A percentile compares a stretch with the other conserved stretches of the same genome.
Conservation (phyloP, 345 rosid genomes). For the Lagerstroemia speciosa region DNA sequence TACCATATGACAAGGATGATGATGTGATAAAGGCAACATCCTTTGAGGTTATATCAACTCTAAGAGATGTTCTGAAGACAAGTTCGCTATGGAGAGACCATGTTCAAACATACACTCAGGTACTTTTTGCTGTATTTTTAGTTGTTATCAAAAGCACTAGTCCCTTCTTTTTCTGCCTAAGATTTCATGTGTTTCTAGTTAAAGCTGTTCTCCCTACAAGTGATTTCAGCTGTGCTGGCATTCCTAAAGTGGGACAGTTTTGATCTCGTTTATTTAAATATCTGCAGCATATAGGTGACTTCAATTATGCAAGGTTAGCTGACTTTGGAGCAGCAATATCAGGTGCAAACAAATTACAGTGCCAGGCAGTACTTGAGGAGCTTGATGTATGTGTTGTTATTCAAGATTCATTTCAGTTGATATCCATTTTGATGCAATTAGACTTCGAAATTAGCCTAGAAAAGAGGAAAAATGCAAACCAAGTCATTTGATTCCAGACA, state of each 20-base stretch:
- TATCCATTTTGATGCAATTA: neutral
- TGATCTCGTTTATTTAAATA: neutral
- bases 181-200: neutral
- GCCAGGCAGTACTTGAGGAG: constrained; percentile 95
- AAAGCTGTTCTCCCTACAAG: neutral
- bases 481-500: neutral
- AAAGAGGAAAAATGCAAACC: neutral
- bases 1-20: constrained; percentile 85
- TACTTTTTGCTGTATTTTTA: constrained; percentile 9
- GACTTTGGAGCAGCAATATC: constrained; percentile 99
- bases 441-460: neutral
- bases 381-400: constrained; percentile 63
- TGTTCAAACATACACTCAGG: constrained; percentile 89
- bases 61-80: constrained; percentile 80
- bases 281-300: constrained; percentile 91
- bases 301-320: constrained; percentile 78
- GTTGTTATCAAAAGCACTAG: neutral
- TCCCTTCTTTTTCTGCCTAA: neutral
- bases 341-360: constrained; percentile 76
- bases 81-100: constrained; percentile 97
- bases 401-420: neutral
- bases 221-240: neutral
- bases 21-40: constrained; percentile 91
- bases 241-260: neutral
- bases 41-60: constrained; percentile 90